Evolutionary conservation across 106 monocot species (phyloP).

Genomic region (Vanilla planifolia): DNA sequence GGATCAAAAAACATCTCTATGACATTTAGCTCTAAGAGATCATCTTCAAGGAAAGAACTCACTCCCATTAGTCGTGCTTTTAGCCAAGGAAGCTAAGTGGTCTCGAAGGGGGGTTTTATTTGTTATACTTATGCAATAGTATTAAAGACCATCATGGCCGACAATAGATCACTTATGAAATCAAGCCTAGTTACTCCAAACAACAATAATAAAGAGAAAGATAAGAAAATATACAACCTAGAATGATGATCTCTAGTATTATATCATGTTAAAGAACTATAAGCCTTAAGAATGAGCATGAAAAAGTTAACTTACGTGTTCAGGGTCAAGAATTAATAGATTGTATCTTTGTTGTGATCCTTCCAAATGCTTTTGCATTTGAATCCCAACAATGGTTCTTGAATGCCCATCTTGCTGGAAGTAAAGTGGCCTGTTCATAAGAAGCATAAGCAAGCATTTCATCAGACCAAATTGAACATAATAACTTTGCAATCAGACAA

Average conservation of each 20-base stretch:
- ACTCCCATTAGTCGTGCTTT: no score
- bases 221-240: no score
- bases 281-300: not conserved
- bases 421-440: constrained; percentile 68
- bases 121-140: no score
- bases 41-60: no score
- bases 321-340: constrained; percentile 88
- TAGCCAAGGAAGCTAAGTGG: no score
- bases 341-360: constrained; percentile 39
- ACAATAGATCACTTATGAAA: no score
- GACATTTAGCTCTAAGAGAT: no score
- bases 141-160: no score
- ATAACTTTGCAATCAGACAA: not conserved
- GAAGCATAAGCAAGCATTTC: constrained; percentile 8
- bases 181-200: no score
- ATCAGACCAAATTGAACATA: constrained; percentile 1
- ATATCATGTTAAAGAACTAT: not conserved
- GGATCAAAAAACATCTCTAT: no score
- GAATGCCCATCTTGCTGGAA: constrained; percentile 98
- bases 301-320: constrained; percentile 38
- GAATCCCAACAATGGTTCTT: constrained; percentile 90
- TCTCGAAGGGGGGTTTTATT: no score
- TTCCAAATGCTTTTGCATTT: constrained; percentile 39
- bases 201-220: no score
- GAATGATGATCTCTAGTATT: not conserved